Conservation (phyloP, 1,284 basidiomycete genomes). For the Exsudoporus floridanus region DNA sequence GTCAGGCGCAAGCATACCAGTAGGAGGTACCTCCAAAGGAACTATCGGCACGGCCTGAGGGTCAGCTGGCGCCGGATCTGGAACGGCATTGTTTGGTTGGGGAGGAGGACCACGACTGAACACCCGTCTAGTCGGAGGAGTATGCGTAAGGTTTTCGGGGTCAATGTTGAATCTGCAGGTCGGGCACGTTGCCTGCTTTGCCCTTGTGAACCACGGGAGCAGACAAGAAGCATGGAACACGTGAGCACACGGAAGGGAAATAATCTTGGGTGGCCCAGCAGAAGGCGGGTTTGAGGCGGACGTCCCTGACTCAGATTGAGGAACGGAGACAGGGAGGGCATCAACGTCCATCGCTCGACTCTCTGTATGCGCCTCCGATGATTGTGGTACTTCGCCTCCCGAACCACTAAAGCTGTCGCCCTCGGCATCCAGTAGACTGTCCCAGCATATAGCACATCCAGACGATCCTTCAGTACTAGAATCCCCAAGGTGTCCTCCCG, state of each 20-base stretch:
- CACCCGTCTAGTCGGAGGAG: conserved; percentile 24
- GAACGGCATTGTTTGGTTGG: conserved; percentile 5
- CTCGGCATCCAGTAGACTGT: conserved; percentile 55
- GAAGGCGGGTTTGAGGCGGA: conserved; percentile 8
- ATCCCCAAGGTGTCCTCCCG: conserved; percentile 39
- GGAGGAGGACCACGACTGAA: conserved; percentile 16
- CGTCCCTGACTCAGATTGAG: conserved; percentile 6
- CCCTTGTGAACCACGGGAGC: conserved; percentile 75
- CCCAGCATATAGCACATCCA: conserved; percentile 76
- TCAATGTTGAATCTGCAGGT: conserved; percentile 79
- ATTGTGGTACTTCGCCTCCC: conserved; percentile 12
- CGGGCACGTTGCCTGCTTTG: conserved; percentile 74
- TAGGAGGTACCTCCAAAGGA: conserved; percentile 3
- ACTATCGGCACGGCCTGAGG: conserved; percentile 4
- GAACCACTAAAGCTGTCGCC: conserved; percentile 38
- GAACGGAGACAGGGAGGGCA: neutral
- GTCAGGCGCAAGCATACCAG: conserved; percentile 1
- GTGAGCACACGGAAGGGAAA: conserved; percentile 73
- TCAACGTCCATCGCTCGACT: conserved; percentile 26
- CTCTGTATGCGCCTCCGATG: conserved; percentile 8
- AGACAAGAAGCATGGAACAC: conserved; percentile 76
- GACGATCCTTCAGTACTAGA: conserved; percentile 38
- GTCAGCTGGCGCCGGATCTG: conserved; percentile 5
- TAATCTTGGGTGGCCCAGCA: conserved; percentile 36
- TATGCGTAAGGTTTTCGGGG: conserved; percentile 67